Evolutionary conservation across 208 protist species (phyloP), one percentile per base, ranked within the genome.

Genomic region (Acanthamoeba sp.): DNA sequence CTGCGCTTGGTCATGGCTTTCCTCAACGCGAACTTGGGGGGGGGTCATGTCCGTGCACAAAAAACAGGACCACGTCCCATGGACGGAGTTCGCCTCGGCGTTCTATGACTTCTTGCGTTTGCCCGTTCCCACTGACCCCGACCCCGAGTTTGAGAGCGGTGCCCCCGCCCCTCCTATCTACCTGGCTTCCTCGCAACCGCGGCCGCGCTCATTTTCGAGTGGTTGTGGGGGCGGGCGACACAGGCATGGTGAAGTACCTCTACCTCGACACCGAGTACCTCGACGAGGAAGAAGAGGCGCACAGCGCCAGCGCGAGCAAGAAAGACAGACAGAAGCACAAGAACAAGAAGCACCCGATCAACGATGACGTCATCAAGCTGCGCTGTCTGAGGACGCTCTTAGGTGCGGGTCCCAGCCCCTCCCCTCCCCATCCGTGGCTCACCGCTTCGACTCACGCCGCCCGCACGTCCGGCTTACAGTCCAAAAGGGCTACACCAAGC

Each of bases 71-170:
- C 42, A 69, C 29, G 87, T 92, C 34, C 36, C 87, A 38, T 92
- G 87, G 87, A 76, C 18, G 2, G 87, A 92, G 12, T 92, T 92
- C 45, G 50, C 64, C 16, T n/a, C 38, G 12, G 87, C 57, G 29
- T 92, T 92, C 22, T 92, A 76, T 45, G 87, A 92, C 36, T 92
- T 92, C 22, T 55, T 92, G 29, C 87, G 87, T 9, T 27, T 92
- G 2, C 29, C 50, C 42, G 12, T 92, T 10, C 87, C 87, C 12
- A 34, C 2, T 6, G 87, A 89, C 29, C 80, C 80, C 16, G 55
- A 89, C n/a, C 80, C 80, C 6, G 80, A 89, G 18, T 89, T 89
- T 18, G 80, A 89, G 29, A 89, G n/a, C 9, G 50, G 80, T 89
- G 34, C 50, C n/a, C n/a, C n/a, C n/a, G n/a, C n/a, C n/a, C n/a